Base-by-base conservation (phyloP, 352 stramenopile genomes). In the Phytophthora fragariaefolia region DNA sequence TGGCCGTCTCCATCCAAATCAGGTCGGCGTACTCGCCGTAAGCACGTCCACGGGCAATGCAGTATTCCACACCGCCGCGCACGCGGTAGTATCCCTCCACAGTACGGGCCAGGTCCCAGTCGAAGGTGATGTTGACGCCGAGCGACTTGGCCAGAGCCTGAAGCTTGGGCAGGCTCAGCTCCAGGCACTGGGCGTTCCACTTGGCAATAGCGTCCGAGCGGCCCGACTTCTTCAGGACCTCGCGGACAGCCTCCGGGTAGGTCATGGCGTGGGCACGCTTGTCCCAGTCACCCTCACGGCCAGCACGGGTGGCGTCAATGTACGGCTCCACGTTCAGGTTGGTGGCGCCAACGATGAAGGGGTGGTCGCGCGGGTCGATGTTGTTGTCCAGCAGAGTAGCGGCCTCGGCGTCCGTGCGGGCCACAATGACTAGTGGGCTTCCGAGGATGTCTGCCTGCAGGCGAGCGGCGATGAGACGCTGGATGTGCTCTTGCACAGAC, bases 1-100 rank as follows among this genome's bases (percentile, higher is more conserved):
- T 92, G 30, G 85, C 89, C 15, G 97, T 99, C 79, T 99, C 97
- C 96, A 99, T 99, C 97, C 97, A 99, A 73, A 99, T 98, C 52
- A 99, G 79, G 72, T 99, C 97, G 23, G 91, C 91, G 77, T 99
- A 97, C 45, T 89, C 88, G 40, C 96, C 92, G 73, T 99, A 99
- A 24, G 97, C 97, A 46, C 90, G 82, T 60, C 85, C 97, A 79
- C 97, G 93, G 30, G 97, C 91, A 79, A 99, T 96, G 82, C 97
- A 99, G 76, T 98, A 99, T 40, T 99, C 96, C 42, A 99, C 98
- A 51, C 97, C 96, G 18, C 94, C 85, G 54, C 93, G 89, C 24
- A 99, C 89, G 58, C 93, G 92, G 85, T 99, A 99, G 83, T 99
- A 99, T 36, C 97, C 97, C 77, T 99, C 97, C 18, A 98, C 88